phyloP scores from a whole-genome alignment of 2,329 filamentous ascomycete species.

The Verticillium longisporum region DNA sequence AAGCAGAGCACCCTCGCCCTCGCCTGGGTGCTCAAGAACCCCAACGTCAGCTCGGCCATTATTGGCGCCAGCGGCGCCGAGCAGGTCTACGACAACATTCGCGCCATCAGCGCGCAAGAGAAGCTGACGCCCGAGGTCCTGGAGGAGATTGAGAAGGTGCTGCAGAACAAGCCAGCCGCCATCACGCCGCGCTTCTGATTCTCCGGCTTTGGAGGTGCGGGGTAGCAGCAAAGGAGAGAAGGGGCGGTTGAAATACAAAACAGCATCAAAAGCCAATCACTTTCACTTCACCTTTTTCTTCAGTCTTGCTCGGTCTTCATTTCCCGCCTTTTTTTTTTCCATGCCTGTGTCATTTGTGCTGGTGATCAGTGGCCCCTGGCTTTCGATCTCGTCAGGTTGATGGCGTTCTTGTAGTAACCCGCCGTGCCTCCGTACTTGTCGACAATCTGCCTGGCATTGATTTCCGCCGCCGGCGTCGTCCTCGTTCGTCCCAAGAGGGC shows the following conservation, averaged over 20 bases:
- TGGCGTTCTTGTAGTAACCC: constrained; percentile 53
- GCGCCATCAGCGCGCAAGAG: constrained; percentile 43
- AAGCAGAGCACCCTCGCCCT: constrained; percentile 50
- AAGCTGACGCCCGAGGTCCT: constrained; percentile 54
- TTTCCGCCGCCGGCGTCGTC: constrained; percentile 16
- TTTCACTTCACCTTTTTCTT: background rate
- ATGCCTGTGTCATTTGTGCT: background rate
- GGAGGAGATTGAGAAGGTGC: constrained; percentile 50
- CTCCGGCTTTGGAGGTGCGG: background rate
- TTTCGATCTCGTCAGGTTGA: constrained; percentile 48
- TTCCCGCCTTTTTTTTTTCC: background rate
- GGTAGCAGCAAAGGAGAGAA: background rate
- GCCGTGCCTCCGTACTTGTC: constrained; percentile 46
- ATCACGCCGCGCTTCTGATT: constrained; percentile 25
- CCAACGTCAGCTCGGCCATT: constrained; percentile 54
- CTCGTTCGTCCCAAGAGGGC: constrained; percentile 64
- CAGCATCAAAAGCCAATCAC: background rate
- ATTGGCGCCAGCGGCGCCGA: constrained; percentile 50
- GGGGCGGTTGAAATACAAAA: background rate
- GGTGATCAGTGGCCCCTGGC: constrained; percentile 29
- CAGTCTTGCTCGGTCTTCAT: no score
- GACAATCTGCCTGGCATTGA: constrained; percentile 38
- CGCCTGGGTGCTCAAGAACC: constrained; percentile 57
- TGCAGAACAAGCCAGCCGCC: constrained; percentile 50
- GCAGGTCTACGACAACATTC: constrained; percentile 55